Base-by-base conservation (phyloP, 1,284 basidiomycete genomes). In the Xerocomus amazonicus region DNA sequence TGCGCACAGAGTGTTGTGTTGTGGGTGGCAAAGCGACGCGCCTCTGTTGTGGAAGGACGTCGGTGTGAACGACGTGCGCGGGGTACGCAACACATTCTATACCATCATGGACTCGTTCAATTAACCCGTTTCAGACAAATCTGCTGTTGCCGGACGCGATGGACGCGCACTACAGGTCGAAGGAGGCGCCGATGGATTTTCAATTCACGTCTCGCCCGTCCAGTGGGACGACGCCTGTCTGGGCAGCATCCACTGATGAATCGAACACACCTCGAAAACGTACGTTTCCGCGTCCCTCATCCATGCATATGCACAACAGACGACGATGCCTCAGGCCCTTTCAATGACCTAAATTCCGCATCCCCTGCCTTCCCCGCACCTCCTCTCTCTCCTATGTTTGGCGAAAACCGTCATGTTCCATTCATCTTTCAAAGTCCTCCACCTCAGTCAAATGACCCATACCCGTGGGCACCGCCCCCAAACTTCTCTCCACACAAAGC, bases 111-210 rank as follows among this genome's bases (percentile, higher is more conserved):
- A 16, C 42, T 45, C 9, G 41, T 35, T 12, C 5, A 37, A 17
- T 31, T 3, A 14, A 45, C 27, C 16, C 2, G 7, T 39, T 50
- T 40, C 23, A 51, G 51, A 33, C 14, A 12, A 7, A n/a, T 34
- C 9, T 38, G 35, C 47, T 17, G 35, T 17, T 16, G 17, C 43
- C 51, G 38, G 35, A 36, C 42, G 37, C n/a, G 29, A 57, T 71
- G 69, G 57, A 61, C 60, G 51, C 49, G 52, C 64, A 53, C 28
- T 64, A 37, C 70, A 69, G 77, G 53, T 85, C 85, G n/a, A 87
- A 73, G 45, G 87, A 89, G 60, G 84, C 83, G 6, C 87, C 87
- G 3, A 90, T 90, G 87, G 88, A 90, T 67, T 90, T 81, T 66
- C 79, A 87, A 57, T 84, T 77, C 60, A 84, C 83, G 12, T 75